Percentiles rank a stretch among this genome's conserved stretches.
phyloP scores from a whole-genome alignment of 2,329 filamentous ascomycete species.

The Aspergillus calidoustus region DNA sequence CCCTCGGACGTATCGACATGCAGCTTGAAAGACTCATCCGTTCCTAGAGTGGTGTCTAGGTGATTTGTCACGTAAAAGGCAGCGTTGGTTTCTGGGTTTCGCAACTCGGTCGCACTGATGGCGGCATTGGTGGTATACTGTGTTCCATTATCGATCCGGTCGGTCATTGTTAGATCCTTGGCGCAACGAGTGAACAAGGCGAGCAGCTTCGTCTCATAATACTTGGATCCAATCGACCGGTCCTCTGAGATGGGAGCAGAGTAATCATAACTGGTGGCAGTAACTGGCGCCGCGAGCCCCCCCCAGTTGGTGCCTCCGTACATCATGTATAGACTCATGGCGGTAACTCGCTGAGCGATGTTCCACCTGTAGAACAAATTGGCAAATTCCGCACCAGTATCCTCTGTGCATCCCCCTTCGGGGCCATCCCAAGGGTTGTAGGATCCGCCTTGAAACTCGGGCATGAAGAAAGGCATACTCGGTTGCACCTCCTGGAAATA shows the following conservation, averaged over 20 bases:
- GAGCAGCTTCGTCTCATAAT: conserved; percentile 66
- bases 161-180: conserved; percentile 60
- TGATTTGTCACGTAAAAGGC: conserved; percentile 66
- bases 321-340: conserved; percentile 67
- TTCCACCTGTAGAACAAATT: conserved; percentile 69
- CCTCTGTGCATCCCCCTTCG: conserved; percentile 57
- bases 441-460: conserved; percentile 64
- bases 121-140: conserved; percentile 57
- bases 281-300: conserved; percentile 60
- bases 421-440: conserved; percentile 68
- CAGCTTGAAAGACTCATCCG: conserved; percentile 59
- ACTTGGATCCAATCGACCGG: conserved; percentile 62
- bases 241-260: conserved; percentile 65
- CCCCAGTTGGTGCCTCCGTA: conserved; percentile 70
- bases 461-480: conserved; percentile 56
- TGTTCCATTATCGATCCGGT: conserved; percentile 55
- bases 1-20: conserved; percentile 62
- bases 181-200: conserved; percentile 64
- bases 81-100: conserved; percentile 61
- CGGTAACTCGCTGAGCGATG: conserved; percentile 63
- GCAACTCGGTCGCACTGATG: conserved; percentile 60
- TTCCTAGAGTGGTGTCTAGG: conserved; percentile 56
- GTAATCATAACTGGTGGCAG: conserved; percentile 67
- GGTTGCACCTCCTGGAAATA: conserved; percentile 52
- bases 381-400: conserved; percentile 63